phyloP scores from a whole-genome alignment of 345 rosid species.

The Gossypium stocksii region DNA sequence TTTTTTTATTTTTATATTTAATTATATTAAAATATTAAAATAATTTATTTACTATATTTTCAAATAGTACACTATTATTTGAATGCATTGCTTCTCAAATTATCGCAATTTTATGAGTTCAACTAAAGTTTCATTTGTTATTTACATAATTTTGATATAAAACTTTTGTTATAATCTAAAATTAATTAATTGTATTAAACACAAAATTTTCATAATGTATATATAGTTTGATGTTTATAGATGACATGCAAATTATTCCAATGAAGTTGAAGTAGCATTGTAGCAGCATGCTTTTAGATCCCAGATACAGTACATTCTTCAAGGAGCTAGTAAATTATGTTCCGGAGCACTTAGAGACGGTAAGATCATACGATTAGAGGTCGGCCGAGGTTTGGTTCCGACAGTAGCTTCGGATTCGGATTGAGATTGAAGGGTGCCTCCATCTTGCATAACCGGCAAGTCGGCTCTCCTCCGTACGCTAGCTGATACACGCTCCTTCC shows the following conservation, averaged over 20 bases:
- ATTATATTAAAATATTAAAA: too few species aligned
- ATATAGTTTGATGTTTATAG: neutral
- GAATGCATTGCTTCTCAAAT: too few species aligned
- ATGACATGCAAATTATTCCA: neutral
- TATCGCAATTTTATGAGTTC: too few species aligned
- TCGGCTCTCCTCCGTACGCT: conserved; percentile 52
- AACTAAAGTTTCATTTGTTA: too few species aligned
- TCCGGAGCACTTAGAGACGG: conserved; percentile 80
- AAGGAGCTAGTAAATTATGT: conserved; percentile 32
- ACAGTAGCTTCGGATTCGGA: conserved; percentile 8
- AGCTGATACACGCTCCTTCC: conserved; percentile 87
- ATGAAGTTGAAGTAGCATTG: neutral
- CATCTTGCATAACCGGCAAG: conserved; percentile 61
- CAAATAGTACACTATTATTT: too few species aligned
- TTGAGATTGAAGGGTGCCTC: conserved; percentile 43
- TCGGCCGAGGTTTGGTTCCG: conserved; percentile 33
- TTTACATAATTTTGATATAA: too few species aligned
- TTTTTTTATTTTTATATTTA: too few species aligned
- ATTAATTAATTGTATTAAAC: too few species aligned
- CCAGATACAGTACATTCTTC: conserved; percentile 50
- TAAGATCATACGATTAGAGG: conserved; percentile 50
- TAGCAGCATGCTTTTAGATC: conserved; percentile 1
- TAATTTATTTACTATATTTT: too few species aligned
- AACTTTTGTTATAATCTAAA: too few species aligned
- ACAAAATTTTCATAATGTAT: neutral